Evolutionary conservation across 371 early-diverging fungal species (phyloP).

Genomic region (Rhizopus sp.): DNA sequence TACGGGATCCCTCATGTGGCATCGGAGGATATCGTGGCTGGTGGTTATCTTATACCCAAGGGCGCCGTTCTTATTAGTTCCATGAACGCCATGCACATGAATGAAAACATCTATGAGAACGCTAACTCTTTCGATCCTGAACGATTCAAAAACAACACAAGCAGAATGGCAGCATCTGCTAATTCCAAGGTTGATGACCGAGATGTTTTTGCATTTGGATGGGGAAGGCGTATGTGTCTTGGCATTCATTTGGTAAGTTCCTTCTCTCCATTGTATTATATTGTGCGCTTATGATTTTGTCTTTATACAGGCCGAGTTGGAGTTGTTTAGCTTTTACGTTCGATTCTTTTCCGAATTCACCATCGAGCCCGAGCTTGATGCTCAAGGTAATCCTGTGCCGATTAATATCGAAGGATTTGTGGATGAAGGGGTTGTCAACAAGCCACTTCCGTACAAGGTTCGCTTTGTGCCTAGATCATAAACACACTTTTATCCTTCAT

Average conservation of each 20-base stretch:
- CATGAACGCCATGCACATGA: constrained; percentile 23
- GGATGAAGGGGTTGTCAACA: constrained; percentile 6
- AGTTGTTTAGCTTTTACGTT: constrained; percentile 4
- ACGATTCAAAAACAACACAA: constrained; percentile 27
- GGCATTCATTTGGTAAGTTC: constrained; percentile 4
- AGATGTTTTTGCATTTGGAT: constrained; percentile 13
- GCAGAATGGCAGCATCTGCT: constrained; percentile 3
- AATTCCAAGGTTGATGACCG: constrained; percentile 5
- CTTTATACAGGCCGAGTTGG: constrained; percentile 9
- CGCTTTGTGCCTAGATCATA: constrained; percentile 1
- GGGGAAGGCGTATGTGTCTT: constrained; percentile 12
- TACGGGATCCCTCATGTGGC: constrained; percentile 23
- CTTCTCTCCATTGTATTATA: neutral
- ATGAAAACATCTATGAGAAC: constrained; percentile 18
- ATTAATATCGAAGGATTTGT: constrained; percentile 3
- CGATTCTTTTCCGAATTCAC: neutral
- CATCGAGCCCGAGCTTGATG: constrained; percentile 7
- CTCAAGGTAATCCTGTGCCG: constrained; percentile 3
- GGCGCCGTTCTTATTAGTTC: constrained; percentile 19
- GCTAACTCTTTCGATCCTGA: constrained; percentile 37
- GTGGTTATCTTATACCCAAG: constrained; percentile 26
- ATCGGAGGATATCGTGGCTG: constrained; percentile 20
- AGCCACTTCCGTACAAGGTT: constrained; percentile 6
- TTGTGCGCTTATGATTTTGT: neutral
- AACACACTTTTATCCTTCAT: neutral